Percentiles rank a stretch among this genome's conserved stretches.
These are phyloP conservation scores for Aulographum hederae DNA, from an alignment of 2,329 filamentous ascomycete genomes.

Conservation along the genomic window DNA sequence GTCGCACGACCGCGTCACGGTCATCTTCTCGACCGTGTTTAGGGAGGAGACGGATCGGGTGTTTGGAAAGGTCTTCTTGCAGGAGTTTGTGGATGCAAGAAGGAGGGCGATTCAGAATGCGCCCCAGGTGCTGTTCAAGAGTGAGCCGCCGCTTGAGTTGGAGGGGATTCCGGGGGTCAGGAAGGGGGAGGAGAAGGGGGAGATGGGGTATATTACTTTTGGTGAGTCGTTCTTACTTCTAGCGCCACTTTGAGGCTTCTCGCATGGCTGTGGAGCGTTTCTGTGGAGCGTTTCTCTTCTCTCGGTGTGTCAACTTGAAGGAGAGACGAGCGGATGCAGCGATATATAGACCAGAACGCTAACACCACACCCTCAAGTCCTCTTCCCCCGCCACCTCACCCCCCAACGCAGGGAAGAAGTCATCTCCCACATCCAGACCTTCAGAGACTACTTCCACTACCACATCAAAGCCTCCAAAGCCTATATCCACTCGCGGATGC, in stretches of 20 bases:
- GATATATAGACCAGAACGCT: no score
- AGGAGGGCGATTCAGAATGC: conserved; percentile 94
- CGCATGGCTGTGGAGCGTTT: no score
- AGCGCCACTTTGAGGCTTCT: no score
- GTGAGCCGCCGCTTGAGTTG: conserved; percentile 82
- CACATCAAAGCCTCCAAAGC: conserved; percentile 97
- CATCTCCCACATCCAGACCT: conserved; percentile 98
- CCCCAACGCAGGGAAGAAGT: conserved; percentile 80
- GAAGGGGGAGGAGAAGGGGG: conserved; percentile 48
- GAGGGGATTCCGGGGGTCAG: conserved; percentile 67
- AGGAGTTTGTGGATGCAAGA: conserved; percentile 91
- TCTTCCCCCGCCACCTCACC: conserved; percentile 90
- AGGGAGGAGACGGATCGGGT: conserved; percentile 93
- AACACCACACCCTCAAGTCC: conserved; percentile 51
- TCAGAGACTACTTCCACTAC: conserved; percentile 99
- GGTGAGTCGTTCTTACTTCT: conserved; percentile 38
- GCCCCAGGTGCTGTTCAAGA: conserved; percentile 89
- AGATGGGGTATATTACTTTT: conserved; percentile 96
- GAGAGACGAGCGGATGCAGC: no score
- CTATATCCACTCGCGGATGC: conserved; percentile 72
- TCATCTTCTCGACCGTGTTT: conserved; percentile 98
- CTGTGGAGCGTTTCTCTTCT: no score
- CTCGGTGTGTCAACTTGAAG: no score
- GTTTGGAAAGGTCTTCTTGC: conserved; percentile 82
- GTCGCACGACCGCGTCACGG: conserved; percentile 88